Conservation (phyloP, 2,329 filamentous ascomycete species). For the Phialophora tarda region DNA sequence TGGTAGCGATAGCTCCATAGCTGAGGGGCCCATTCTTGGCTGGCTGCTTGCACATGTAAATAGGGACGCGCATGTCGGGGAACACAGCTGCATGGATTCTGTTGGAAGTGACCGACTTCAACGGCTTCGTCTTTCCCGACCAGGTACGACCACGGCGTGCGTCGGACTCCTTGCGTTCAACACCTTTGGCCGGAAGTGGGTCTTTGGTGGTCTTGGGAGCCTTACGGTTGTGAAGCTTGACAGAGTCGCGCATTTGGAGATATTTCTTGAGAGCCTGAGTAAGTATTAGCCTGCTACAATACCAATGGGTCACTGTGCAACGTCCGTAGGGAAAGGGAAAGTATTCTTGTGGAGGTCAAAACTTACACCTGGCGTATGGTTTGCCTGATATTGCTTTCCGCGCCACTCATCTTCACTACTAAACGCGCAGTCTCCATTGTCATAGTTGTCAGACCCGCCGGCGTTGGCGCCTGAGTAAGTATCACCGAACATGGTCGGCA, state of each 20-base stretch:
- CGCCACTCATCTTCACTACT: not conserved
- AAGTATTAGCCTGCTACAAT: not conserved
- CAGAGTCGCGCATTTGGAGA: not conserved
- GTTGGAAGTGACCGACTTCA: conserved; percentile 11
- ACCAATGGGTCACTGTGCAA: not conserved
- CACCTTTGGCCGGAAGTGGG: not conserved
- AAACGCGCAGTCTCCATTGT: not conserved
- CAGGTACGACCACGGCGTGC: not conserved
- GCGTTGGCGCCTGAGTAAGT: not conserved
- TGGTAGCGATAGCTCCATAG: not conserved
- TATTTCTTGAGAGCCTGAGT: not conserved
- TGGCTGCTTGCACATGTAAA: conserved; percentile 12
- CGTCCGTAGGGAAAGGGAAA: not conserved
- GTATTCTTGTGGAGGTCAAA: not conserved
- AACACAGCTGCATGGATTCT: conserved; percentile 22
- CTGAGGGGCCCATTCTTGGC: not conserved
- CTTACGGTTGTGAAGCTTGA: not conserved
- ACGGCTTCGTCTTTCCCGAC: not conserved
- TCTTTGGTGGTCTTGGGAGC: not conserved
- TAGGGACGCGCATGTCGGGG: conserved; percentile 27
- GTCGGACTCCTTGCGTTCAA: not conserved
- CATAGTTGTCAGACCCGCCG: not conserved
- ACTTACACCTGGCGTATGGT: not conserved
- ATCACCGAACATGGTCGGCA: not conserved
- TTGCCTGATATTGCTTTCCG: not conserved